Percentiles rank a stretch among this genome's conserved stretches.
Conservation (phyloP, 139 green algal species). For the Trebouxia sp. region DNA sequence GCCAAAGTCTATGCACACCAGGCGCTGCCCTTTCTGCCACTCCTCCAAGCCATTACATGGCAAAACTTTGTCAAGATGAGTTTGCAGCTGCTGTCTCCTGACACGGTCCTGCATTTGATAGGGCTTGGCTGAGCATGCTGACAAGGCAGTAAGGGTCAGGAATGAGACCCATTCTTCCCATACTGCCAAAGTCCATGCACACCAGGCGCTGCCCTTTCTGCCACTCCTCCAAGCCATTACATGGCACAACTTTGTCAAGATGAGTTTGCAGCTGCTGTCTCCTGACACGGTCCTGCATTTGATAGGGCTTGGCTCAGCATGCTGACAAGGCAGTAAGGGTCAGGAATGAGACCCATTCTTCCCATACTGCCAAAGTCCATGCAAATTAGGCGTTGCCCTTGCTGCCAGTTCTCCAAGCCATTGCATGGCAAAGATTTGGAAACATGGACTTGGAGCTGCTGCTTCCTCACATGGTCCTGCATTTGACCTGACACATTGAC, state of each 20-base stretch:
- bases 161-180: constrained; percentile 62
- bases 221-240: background rate
- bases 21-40: background rate
- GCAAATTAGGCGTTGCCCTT: background rate
- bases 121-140: constrained; percentile 33
- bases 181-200: constrained; percentile 61
- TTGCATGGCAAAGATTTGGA: background rate
- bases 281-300: background rate
- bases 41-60: background rate
- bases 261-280: background rate
- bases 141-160: constrained; percentile 38
- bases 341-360: constrained; percentile 56
- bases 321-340: constrained; percentile 34
- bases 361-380: constrained; percentile 68
- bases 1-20: constrained; percentile 54
- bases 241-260: background rate
- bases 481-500: background rate
- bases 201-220: background rate
- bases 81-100: background rate
- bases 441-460: background rate
- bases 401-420: background rate
- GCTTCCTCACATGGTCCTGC: background rate
- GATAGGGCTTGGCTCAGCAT: constrained; percentile 34
- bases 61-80: background rate
- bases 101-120: background rate